phyloP scores from a whole-genome alignment of 2,329 filamentous ascomycete genomes.

The Aspergillus terreus region DNA sequence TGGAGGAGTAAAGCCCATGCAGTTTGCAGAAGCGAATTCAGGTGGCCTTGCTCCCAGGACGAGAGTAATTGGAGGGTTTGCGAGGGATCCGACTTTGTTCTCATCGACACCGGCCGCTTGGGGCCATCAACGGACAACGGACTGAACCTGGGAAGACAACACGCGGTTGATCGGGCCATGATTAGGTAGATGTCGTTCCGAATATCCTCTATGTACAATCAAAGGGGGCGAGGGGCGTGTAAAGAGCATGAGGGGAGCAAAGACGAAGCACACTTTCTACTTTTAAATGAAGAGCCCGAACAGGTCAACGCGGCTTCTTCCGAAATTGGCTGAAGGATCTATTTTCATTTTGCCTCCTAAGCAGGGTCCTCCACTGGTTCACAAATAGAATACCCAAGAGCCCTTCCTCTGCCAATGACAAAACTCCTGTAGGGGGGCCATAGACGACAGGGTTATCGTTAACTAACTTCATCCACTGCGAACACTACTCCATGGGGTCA shows the following conservation, averaged over 20 bases:
- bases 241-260: not conserved
- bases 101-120: slow-evolving; percentile 35
- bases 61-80: slow-evolving; percentile 29
- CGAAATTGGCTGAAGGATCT: too few relatives aligned
- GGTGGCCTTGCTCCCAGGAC: slow-evolving; percentile 24
- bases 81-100: slow-evolving; percentile 26
- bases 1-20: slow-evolving; percentile 46
- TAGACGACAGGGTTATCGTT: not conserved
- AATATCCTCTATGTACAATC: not conserved
- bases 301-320: too few relatives aligned
- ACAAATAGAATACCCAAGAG: not conserved
- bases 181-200: slow-evolving; percentile 8
- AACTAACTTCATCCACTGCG: not conserved
- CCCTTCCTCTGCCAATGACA: not conserved
- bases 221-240: not conserved
- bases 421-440: not conserved
- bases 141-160: slow-evolving; percentile 34
- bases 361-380: slow-evolving; percentile 36
- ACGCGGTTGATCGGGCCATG: slow-evolving; percentile 29
- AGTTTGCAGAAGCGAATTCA: slow-evolving; percentile 33
- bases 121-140: slow-evolving; percentile 20
- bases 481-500: not conserved
- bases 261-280: too few relatives aligned
- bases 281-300: too few relatives aligned
- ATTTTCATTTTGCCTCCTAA: not conserved